Evolutionary conservation across 2,329 filamentous ascomycete genomes (phyloP).

Genomic region (Ambrosiella xylebori): DNA sequence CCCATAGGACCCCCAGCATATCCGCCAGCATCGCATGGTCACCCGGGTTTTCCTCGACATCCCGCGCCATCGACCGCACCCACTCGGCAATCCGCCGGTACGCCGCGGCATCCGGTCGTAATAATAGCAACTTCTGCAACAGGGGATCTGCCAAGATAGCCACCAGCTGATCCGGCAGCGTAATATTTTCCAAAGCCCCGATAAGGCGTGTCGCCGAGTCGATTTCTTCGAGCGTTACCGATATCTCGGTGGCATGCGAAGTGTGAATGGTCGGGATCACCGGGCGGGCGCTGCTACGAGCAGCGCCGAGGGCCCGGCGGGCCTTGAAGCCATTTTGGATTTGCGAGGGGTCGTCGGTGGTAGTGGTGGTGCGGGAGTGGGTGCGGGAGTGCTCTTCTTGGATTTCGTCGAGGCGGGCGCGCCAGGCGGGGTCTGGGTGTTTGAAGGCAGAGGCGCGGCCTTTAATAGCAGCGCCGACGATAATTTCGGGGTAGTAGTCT

Average conservation of each 20-base stretch:
- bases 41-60: slow-evolving; percentile 34
- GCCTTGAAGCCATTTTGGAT: slow-evolving; percentile 18
- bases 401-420: slow-evolving; percentile 46
- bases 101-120: slow-evolving; percentile 38
- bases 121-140: slow-evolving; percentile 58
- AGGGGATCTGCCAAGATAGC: slow-evolving; percentile 60
- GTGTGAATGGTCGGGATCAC: slow-evolving; percentile 56
- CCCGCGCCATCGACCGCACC: slow-evolving; percentile 38
- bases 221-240: slow-evolving; percentile 59
- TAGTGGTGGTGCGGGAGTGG: too few relatives aligned
- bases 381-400: slow-evolving; percentile 35
- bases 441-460: slow-evolving; percentile 45
- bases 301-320: slow-evolving; percentile 44
- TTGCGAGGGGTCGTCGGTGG: too few relatives aligned
- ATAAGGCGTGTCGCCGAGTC: slow-evolving; percentile 54
- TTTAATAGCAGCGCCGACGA: slow-evolving; percentile 50
- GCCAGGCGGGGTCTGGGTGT: slow-evolving; percentile 65
- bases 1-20: slow-evolving; percentile 36
- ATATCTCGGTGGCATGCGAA: slow-evolving; percentile 50
- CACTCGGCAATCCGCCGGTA: slow-evolving; percentile 39
- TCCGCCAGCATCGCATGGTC: slow-evolving; percentile 33
- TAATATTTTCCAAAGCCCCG: slow-evolving; percentile 56
- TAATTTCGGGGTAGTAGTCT: slow-evolving; percentile 80
- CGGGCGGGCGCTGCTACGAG: background rate
- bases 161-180: slow-evolving; percentile 66